These are phyloP conservation scores for Mrakiaceae sp. DNA, from an alignment of 1,284 basidiomycete species.

Conservation along the genomic window DNA sequence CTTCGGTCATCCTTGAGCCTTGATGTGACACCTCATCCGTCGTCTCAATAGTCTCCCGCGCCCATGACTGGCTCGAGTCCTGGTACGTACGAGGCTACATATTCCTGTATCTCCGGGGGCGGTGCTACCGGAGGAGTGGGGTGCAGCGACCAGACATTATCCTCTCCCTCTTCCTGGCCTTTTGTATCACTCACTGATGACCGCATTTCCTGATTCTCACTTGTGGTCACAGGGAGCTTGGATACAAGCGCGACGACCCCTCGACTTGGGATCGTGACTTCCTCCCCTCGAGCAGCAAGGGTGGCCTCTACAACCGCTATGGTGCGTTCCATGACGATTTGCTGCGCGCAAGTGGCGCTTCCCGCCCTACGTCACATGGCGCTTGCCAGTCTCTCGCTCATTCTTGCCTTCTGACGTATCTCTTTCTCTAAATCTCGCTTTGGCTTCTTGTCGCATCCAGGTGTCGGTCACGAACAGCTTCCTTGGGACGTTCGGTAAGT, in stretches of 20 bases:
- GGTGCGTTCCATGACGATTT: not conserved
- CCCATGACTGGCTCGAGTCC: conserved; percentile 27
- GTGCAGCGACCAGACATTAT: too few species aligned
- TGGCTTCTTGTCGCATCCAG: not conserved
- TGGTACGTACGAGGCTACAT: conserved; percentile 15
- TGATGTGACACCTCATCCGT: not conserved
- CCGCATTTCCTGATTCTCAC: too few species aligned
- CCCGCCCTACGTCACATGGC: too few species aligned
- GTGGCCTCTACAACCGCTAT: conserved; percentile 16
- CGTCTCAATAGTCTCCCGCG: conserved; percentile 9
- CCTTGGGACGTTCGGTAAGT: conserved; percentile 17
- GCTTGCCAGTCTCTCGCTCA: too few species aligned
- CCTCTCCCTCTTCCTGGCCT: too few species aligned
- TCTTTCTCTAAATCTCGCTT: too few species aligned
- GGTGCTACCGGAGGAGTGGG: too few species aligned
- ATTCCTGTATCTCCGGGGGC: too few species aligned
- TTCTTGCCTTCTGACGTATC: too few species aligned
- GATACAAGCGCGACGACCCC: conserved; percentile 30
- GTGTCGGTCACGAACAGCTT: conserved; percentile 18
- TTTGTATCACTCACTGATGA: too few species aligned
- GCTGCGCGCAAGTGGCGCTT: too few species aligned
- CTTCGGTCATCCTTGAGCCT: not conserved
- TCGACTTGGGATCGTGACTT: conserved; percentile 21
- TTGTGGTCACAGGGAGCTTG: conserved; percentile 13
- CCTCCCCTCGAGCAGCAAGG: conserved; percentile 1